Evolutionary conservation across 305 asterid species (phyloP).

Genomic region (Rubia peregrina): DNA sequence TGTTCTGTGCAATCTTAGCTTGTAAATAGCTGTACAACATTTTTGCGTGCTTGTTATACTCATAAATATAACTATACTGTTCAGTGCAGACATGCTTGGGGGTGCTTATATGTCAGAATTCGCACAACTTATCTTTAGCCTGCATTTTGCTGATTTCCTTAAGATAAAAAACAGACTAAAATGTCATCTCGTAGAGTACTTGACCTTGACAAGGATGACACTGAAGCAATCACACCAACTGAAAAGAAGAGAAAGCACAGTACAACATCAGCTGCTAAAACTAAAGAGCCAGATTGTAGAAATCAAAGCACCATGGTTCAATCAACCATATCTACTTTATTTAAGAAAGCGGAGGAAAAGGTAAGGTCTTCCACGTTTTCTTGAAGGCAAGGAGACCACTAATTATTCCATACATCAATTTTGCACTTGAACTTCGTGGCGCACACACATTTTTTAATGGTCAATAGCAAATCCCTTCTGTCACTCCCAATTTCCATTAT

Average conservation of each 20-base stretch:
- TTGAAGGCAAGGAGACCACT: conserved; percentile 1
- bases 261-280: conserved; percentile 28
- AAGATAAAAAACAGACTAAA: conserved; percentile 33
- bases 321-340: conserved; percentile 59
- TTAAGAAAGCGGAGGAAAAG: conserved; percentile 75
- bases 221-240: conserved; percentile 28
- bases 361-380: conserved; percentile 31
- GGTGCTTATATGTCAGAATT: conserved; percentile 9
- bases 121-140: conserved; percentile 13
- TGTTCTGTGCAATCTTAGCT: not conserved
- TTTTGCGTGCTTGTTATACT: not conserved
- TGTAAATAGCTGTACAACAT: not conserved
- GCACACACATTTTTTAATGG: not conserved
- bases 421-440: not conserved
- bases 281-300: conserved; percentile 33
- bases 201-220: conserved; percentile 33
- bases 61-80: not conserved
- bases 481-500: not conserved
- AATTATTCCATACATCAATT: not conserved
- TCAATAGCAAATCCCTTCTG: not conserved
- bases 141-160: conserved; percentile 36
- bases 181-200: conserved; percentile 27
- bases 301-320: conserved; percentile 55
- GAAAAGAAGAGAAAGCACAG: conserved; percentile 28
- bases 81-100: not conserved